Conservation (phyloP, 306 rosid species). For the Corylus americana region DNA sequence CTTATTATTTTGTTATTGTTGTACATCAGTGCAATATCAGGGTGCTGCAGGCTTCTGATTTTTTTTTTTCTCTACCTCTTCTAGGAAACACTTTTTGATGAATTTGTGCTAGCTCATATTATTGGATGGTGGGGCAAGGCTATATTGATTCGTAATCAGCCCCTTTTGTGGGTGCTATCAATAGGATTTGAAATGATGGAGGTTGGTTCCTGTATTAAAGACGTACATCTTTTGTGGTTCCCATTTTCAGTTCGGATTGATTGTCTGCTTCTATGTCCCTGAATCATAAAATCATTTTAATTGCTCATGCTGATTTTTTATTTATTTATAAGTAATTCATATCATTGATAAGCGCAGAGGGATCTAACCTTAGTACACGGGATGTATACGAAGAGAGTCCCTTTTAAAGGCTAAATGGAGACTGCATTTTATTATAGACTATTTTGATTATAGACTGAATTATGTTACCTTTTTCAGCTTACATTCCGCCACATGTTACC, state of each 20-base stretch:
- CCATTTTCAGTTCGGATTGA: background rate
- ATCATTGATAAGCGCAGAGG: no score
- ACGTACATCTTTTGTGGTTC: background rate
- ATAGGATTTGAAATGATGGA: constrained; percentile 95
- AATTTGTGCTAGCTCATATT: constrained; percentile 92
- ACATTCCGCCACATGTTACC: constrained; percentile 99
- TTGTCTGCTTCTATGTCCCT: constrained; percentile 12
- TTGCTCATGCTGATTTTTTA: background rate
- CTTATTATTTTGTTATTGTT: constrained; percentile 1
- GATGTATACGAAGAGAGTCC: no score
- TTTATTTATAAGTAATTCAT: no score
- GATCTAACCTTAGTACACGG: no score
- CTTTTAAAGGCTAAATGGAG: no score
- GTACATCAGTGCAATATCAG: background rate
- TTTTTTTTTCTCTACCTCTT: constrained; percentile 11
- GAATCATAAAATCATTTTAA: constrained; percentile 1
- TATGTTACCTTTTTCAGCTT: constrained; percentile 51
- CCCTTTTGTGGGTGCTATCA: constrained; percentile 93
- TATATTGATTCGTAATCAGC: constrained; percentile 96
- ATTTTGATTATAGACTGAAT: constrained; percentile 21
- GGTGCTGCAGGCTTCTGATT: constrained; percentile 27
- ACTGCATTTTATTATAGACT: background rate
- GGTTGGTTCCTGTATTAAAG: constrained; percentile 48
- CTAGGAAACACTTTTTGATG: constrained; percentile 95
- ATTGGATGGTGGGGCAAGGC: constrained; percentile 99